Conservation (phyloP, 768 basidiomycete species). For the Pleurotus tuber-regium region DNA sequence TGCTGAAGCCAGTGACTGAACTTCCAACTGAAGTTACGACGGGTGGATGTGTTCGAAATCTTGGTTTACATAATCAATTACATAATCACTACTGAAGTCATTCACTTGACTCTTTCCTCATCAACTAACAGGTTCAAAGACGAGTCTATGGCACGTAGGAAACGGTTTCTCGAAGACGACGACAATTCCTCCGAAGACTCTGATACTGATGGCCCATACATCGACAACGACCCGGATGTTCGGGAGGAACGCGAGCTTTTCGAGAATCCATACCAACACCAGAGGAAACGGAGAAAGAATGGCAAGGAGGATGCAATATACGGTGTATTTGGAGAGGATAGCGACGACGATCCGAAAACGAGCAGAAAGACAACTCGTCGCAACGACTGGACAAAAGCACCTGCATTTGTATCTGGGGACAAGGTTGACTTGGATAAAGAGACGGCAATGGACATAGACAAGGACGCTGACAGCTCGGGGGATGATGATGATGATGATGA, state of each 20-base stretch:
- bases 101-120: background rate
- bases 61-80: too few species aligned
- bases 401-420: slow-evolving; percentile 67
- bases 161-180: slow-evolving; percentile 75
- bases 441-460: slow-evolving; percentile 31
- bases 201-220: slow-evolving; percentile 43
- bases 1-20: too few species aligned
- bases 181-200: slow-evolving; percentile 66
- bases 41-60: too few species aligned
- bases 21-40: too few species aligned
- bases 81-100: too few species aligned
- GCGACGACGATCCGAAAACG: slow-evolving; percentile 53
- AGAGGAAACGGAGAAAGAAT: slow-evolving; percentile 55
- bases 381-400: slow-evolving; percentile 73
- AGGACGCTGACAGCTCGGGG: slow-evolving; percentile 23
- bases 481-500: slow-evolving; percentile 31
- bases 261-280: slow-evolving; percentile 72
- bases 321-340: slow-evolving; percentile 72
- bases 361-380: slow-evolving; percentile 30
- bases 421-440: slow-evolving; percentile 41
- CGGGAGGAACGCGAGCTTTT: slow-evolving; percentile 76
- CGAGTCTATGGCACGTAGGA: slow-evolving; percentile 69
- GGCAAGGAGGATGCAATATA: slow-evolving; percentile 75
- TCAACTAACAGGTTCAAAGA: too few species aligned
- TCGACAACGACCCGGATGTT: slow-evolving; percentile 55